Evolutionary conservation across 805 yeast genomes (phyloP).

Genomic region (Sungouiozyma ichnusensis): DNA sequence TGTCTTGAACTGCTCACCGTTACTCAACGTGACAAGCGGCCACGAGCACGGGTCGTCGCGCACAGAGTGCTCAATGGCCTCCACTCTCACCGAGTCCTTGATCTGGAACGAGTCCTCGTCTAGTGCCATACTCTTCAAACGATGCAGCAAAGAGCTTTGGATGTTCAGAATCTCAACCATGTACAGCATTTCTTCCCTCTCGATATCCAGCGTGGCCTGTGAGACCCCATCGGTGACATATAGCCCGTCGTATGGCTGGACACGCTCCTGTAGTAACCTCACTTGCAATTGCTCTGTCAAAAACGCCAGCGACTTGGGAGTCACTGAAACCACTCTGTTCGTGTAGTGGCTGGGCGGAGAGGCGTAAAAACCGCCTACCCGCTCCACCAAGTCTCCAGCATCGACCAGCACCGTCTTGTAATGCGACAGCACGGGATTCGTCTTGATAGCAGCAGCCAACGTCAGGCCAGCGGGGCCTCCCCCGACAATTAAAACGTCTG

Average conservation of each 20-base stretch:
- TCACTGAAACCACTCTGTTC: slow-evolving; percentile 76
- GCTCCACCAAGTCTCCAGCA: slow-evolving; percentile 49
- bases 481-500: slow-evolving; percentile 82
- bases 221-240: slow-evolving; percentile 79
- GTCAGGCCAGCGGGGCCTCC: slow-evolving; percentile 97
- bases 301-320: slow-evolving; percentile 67
- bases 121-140: slow-evolving; percentile 37
- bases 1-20: slow-evolving; percentile 54
- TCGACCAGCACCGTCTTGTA: slow-evolving; percentile 65
- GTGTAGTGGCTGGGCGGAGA: slow-evolving; percentile 41
- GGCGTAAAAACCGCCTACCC: slow-evolving; percentile 30
- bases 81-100: slow-evolving; percentile 59
- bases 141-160: slow-evolving; percentile 58
- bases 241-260: slow-evolving; percentile 71
- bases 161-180: slow-evolving; percentile 86
- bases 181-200: slow-evolving; percentile 49
- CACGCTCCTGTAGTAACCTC: slow-evolving; percentile 60
- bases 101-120: slow-evolving; percentile 31
- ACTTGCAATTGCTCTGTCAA: slow-evolving; percentile 67
- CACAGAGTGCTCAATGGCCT: slow-evolving; percentile 33
- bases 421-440: slow-evolving; percentile 48
- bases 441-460: slow-evolving; percentile 68
- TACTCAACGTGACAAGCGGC: slow-evolving; percentile 64
- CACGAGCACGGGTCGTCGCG: slow-evolving; percentile 40
- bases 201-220: slow-evolving; percentile 62